These are phyloP conservation scores for Alternaria dauci DNA, from an alignment of 2,329 filamentous ascomycete genomes.

Conservation along the genomic window DNA sequence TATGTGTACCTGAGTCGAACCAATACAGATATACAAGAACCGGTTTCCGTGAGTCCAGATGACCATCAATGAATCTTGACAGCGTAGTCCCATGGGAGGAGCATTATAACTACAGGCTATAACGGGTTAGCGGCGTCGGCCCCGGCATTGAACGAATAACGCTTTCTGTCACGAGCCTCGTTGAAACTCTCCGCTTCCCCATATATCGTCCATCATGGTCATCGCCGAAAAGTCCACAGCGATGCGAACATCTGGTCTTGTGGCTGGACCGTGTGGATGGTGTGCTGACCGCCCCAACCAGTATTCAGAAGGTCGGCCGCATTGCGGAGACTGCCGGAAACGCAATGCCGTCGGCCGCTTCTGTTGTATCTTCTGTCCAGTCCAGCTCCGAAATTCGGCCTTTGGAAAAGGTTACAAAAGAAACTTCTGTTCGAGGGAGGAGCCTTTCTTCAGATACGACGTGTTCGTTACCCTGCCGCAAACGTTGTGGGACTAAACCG, in stretches of 20 bases:
- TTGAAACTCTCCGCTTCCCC: neutral
- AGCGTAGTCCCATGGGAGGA: neutral
- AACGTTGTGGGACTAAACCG: slow-evolving; percentile 13
- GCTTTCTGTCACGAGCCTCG: neutral
- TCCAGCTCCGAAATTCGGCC: slow-evolving; percentile 10
- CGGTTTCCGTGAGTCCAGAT: neutral
- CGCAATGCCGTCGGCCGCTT: slow-evolving; percentile 32
- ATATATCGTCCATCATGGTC: neutral
- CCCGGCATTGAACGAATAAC: neutral
- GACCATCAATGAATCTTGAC: neutral
- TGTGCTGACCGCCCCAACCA: slow-evolving; percentile 15
- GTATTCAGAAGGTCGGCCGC: slow-evolving; percentile 34
- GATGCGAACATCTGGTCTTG: neutral
- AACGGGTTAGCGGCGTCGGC: slow-evolving; percentile 5
- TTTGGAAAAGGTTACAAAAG: neutral
- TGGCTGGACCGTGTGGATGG: neutral
- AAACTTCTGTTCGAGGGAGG: neutral
- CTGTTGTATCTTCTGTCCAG: slow-evolving; percentile 20
- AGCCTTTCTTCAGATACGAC: slow-evolving; percentile 12
- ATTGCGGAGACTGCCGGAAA: slow-evolving; percentile 28
- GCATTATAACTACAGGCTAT: neutral
- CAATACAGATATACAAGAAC: neutral
- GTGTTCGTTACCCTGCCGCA: too few species aligned
- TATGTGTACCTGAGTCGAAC: neutral
- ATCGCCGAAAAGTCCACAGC: neutral